Evolutionary conservation across 2,329 filamentous ascomycete genomes (phyloP), one percentile per base, ranked within the genome.

Genomic region (Cordyceps fumosorosea): DNA sequence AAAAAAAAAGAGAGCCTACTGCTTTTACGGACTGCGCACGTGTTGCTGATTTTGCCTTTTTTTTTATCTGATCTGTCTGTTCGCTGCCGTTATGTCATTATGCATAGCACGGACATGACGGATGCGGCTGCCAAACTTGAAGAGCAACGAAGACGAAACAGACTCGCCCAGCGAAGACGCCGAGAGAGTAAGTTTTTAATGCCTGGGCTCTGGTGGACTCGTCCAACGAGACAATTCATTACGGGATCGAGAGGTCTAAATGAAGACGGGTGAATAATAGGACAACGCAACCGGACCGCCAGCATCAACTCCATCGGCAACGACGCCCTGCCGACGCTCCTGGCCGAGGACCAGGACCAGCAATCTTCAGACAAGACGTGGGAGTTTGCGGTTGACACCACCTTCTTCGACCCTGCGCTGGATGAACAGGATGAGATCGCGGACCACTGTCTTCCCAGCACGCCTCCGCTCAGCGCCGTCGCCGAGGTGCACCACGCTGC

Each of bases 61-160:
- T 44, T 16, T 7, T 20, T 24, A 29, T 29, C 29, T 29, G 29
- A 29, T 29, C 29, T 29, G 29, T 29, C 29, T 29, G 22, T 40
- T 32, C 10, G 26, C n/a, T 24, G 32, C 32, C 3, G 24, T 14
- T 45, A 26, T 45, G 55, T 20, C 32, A 53, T 32, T 47, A 60
- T 60, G 58, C 58, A 60, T 20, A 47, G 20, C 14, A 18, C 58
- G 16, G 32, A 59, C 26, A 42, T 51, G 10, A 24, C 26, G 1
- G 50, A 60, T 22, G 58, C 58, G 5, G 20, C 50, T n/a, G 50
- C 58, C 11, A 60, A 60, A 52, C 58, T 60, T 20, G 58, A 60
- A 24, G 58, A 60, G 42, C 50, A 47, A 48, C 58, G 58, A 34
- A 14, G 40, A 24, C 47, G 58, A 53, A 60, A 60, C 40, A 54